Base-by-base conservation (phyloP, 2,329 filamentous ascomycete species). In the Plenodomus lindquistii region DNA sequence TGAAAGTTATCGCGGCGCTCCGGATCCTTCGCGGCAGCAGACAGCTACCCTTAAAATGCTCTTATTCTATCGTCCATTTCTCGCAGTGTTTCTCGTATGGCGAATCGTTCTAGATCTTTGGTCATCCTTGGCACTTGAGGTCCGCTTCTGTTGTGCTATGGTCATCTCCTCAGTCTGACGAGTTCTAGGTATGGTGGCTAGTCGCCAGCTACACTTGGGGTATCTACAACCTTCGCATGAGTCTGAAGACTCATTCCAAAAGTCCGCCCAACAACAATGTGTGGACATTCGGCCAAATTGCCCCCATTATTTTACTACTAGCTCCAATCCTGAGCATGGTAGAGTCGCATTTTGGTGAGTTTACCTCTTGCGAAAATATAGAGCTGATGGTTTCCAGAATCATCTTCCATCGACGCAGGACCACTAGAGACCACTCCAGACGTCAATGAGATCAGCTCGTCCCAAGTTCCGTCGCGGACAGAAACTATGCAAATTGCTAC, bases 211-310 rank as follows among this genome's bases (percentile, higher is more conserved):
- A 43, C 35, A 18, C n/a, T 13, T 54, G 47, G 51, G 47, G 48
- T 10, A 18, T 34, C 1, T 20, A 48, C 1, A 54, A 51, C 19
- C 37, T 54, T 10, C 47, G 43, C 6, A 15, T 31, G 46, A 22
- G 37, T 40, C 46, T n/a, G 19, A 22, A 35, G 31, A 3, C 36
- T 22, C 16, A 45, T 24, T 17, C 37, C 41, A n/a, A 37, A 35
- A 31, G 27, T 15, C 27, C 27, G 4, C 37, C 47, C 13, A 42
- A 39, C 13, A 44, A 31, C 16, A 20, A 44, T 10, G 45, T 37
- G 6, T 54, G 51, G 48, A 54, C 47, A 0, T 54, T 54, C 21
- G 51, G 47, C 2, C 51, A 54, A 37, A 42, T 54, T 2, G 46
- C 51, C 18, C 41, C 48, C 15, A 13, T 54, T 27, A 42, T 51